Base-by-base conservation (phyloP, 768 basidiomycete species). In the Lentinus tigrinus region DNA sequence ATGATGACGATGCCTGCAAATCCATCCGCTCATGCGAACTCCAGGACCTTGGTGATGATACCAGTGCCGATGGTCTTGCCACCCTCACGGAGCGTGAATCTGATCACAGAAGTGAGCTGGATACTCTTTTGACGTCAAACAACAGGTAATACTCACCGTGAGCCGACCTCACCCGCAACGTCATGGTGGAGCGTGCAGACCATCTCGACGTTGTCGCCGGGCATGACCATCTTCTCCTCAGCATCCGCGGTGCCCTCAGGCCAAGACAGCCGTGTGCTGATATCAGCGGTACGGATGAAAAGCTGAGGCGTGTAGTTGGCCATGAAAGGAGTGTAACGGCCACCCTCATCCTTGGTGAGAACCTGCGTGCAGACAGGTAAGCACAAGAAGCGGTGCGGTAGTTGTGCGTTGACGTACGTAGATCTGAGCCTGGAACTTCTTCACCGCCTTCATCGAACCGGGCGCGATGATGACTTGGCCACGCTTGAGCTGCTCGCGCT, bases 181-280 rank as follows among this genome's bases (percentile, higher is more conserved):
- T 95, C 93, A 66, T 87, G 85, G 24, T 88, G 81, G 37, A 98
- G 82, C 26, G 83, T 78, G 70, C 91, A 93, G 54, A 92, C 80
- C 79, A 98, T 87, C 75, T 97, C 95, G 53, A 98, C 88, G 67
- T 96, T 96, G 77, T 98, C 96, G 60, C 96, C 96, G 48, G 96
- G 96, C 93, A 97, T 95, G 65, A 98, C 93, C 89, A 96, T 95
- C 75, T 93, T 95, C 67, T 94, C 91, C 53, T 83, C 82, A 17
- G 91, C 84, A 64, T 89, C 88, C 21, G 83, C 74, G 2, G 91
- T 94, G 42, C 84, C 94, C 37, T 87, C 85, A 11, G 95, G 94
- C 87, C 95, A 98, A 11, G 82, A 85, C 42, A 99, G 75, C 11
- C 81, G 73, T 47, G 88, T 88, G 21, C 95, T 97, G 62, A 98